A percentile compares a stretch with the other conserved stretches of the same genome.
These are phyloP conservation scores for Bullera alba DNA, from an alignment of 768 basidiomycete genomes.

Conservation along the genomic window DNA sequence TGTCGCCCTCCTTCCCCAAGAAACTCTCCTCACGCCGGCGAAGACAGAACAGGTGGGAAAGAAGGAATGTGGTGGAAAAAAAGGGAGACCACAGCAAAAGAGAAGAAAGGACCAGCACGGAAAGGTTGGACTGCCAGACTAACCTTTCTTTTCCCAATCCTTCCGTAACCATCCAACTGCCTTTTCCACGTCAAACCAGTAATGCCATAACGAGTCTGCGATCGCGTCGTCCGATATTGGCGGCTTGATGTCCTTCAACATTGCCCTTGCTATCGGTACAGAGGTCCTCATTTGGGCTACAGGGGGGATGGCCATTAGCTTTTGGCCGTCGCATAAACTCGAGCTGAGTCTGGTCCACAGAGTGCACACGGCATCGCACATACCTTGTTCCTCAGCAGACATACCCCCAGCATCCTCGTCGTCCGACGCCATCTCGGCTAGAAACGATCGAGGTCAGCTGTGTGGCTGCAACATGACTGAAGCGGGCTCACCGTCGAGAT, in stretches of 20 bases:
- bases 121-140: conserved; percentile 47
- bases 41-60: conserved; percentile 50
- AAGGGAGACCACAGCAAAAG: conserved; percentile 18
- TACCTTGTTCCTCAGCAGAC: conserved; percentile 77
- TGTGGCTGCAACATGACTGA: neutral
- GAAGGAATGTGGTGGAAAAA: neutral
- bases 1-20: no score
- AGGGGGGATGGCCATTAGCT: neutral
- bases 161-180: conserved; percentile 64
- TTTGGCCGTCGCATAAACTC: neutral
- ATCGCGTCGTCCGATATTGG: conserved; percentile 69
- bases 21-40: conserved; percentile 25
- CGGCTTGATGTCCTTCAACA: conserved; percentile 61
- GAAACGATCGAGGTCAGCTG: neutral
- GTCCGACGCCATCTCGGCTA: conserved; percentile 81
- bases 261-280: conserved; percentile 59
- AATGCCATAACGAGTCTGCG: conserved; percentile 75
- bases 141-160: conserved; percentile 58
- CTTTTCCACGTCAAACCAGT: conserved; percentile 74
- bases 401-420: conserved; percentile 51
- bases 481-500: conserved; percentile 53
- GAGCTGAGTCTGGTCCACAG: neutral
- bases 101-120: conserved; percentile 44
- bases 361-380: conserved; percentile 11
- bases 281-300: conserved; percentile 62